Evolutionary conservation across 176 grass and related monocot species (phyloP).

Genomic region (Aegilops speltoides): DNA sequence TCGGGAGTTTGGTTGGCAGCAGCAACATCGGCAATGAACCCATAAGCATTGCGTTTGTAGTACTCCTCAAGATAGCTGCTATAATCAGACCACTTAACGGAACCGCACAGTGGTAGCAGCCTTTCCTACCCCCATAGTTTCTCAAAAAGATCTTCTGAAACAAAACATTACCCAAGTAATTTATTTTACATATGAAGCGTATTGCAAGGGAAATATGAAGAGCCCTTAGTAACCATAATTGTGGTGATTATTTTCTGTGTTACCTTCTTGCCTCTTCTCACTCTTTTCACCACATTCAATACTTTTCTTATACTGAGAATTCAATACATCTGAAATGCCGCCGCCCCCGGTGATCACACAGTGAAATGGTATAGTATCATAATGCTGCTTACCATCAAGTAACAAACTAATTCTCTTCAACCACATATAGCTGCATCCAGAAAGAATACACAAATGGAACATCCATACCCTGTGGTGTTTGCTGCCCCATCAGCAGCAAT

Average conservation of each 20-base stretch:
- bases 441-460: not conserved
- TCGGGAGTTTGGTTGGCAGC: not conserved
- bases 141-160: not conserved
- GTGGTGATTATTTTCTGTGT: not conserved
- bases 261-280: not conserved
- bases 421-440: constrained; percentile 6
- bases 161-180: not conserved
- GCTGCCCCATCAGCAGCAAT: not conserved
- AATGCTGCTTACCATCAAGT: not conserved
- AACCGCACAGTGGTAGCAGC: not conserved
- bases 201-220: not conserved
- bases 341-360: not conserved
- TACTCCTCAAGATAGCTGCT: not conserved
- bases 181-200: not conserved
- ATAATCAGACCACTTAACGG: not conserved
- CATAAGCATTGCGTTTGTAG: not conserved
- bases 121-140: constrained; percentile 5
- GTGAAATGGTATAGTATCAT: not conserved
- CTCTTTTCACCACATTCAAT: not conserved
- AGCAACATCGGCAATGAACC: not conserved
- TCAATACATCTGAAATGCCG: not conserved
- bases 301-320: not conserved
- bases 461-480: not conserved
- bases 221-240: not conserved
- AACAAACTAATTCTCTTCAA: not conserved